Percentiles rank a stretch among this genome's conserved stretches.
These are phyloP conservation scores for Prunus padus DNA, from an alignment of 306 rosid genomes.

Conservation along the genomic window DNA sequence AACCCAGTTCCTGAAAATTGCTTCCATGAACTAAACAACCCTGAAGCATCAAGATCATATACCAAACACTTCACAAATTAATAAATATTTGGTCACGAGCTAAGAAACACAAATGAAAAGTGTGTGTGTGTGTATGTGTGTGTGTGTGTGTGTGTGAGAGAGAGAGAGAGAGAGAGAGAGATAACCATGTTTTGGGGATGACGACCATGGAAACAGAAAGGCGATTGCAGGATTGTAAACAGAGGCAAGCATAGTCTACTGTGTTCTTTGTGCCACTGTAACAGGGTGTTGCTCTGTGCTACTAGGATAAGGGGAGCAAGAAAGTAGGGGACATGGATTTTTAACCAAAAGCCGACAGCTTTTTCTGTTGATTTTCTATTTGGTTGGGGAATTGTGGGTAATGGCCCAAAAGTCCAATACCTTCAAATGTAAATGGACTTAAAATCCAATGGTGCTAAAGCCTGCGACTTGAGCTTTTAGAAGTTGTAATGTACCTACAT, in stretches of 20 bases:
- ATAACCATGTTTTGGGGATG: slow-evolving; percentile 36
- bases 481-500: too few relatives aligned
- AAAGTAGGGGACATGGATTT: too few relatives aligned
- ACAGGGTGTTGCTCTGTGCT: background rate
- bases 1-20: slow-evolving; percentile 30
- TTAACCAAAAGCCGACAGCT: background rate
- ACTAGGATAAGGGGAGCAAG: background rate
- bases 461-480: too few relatives aligned
- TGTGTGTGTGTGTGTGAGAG: too few relatives aligned
- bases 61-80: background rate
- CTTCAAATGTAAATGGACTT: background rate
- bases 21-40: slow-evolving; percentile 19
- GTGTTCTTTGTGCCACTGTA: background rate
- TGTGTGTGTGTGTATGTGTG: too few relatives aligned
- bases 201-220: slow-evolving; percentile 19
- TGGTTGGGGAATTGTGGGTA: background rate
- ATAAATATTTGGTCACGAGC: background rate
- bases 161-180: slow-evolving; percentile 17
- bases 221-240: slow-evolving; percentile 30
- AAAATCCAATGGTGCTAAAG: background rate
- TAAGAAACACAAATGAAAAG: background rate
- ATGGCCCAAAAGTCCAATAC: too few relatives aligned
- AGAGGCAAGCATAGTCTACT: slow-evolving; percentile 34
- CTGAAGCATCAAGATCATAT: slow-evolving; percentile 14
- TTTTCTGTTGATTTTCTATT: background rate